Evolutionary conservation across 495 filamentous ascomycete genomes (phyloP).

Genomic region (Pseudoneurospora amorphoporcata): DNA sequence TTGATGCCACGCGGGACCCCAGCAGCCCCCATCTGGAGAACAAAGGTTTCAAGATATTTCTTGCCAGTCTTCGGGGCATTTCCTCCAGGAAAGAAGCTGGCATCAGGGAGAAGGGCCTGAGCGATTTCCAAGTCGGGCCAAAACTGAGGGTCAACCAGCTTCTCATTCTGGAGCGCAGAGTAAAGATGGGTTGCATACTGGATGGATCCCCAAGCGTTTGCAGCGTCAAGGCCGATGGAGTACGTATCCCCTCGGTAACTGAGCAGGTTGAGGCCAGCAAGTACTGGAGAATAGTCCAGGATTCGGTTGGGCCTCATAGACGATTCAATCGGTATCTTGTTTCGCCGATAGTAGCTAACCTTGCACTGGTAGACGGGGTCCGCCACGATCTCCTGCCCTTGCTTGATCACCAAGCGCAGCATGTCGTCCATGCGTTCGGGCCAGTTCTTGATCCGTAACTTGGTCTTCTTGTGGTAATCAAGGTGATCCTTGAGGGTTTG

Average conservation of each 20-base stretch:
- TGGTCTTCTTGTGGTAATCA: slow-evolving; percentile 24
- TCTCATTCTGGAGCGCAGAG: slow-evolving; percentile 23
- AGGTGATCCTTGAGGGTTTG: slow-evolving; percentile 19
- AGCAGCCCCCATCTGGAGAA: slow-evolving; percentile 26
- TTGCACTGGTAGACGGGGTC: slow-evolving; percentile 11
- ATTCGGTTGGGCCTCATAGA: slow-evolving; percentile 14
- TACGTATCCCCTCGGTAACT: slow-evolving; percentile 14
- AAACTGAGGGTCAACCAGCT: slow-evolving; percentile 3
- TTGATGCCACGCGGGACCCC: slow-evolving; percentile 18
- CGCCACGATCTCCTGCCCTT: slow-evolving; percentile 10
- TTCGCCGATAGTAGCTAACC: background rate
- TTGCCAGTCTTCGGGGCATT: slow-evolving; percentile 14
- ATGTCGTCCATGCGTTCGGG: slow-evolving; percentile 17
- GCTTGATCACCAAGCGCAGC: slow-evolving; percentile 8
- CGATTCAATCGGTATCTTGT: background rate
- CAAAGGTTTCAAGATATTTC: slow-evolving; percentile 26
- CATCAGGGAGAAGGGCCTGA: slow-evolving; percentile 8
- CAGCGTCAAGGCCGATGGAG: slow-evolving; percentile 19
- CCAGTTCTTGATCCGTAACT: slow-evolving; percentile 20
- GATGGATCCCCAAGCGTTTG: slow-evolving; percentile 28
- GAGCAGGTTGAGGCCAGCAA: slow-evolving; percentile 24
- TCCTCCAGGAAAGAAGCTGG: slow-evolving; percentile 22
- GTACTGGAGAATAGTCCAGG: slow-evolving; percentile 21
- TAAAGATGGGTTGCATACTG: slow-evolving; percentile 26
- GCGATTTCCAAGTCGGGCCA: slow-evolving; percentile 32